phyloP scores from a whole-genome alignment of 2,329 filamentous ascomycete genomes.

The Xylariaceae sp. region DNA sequence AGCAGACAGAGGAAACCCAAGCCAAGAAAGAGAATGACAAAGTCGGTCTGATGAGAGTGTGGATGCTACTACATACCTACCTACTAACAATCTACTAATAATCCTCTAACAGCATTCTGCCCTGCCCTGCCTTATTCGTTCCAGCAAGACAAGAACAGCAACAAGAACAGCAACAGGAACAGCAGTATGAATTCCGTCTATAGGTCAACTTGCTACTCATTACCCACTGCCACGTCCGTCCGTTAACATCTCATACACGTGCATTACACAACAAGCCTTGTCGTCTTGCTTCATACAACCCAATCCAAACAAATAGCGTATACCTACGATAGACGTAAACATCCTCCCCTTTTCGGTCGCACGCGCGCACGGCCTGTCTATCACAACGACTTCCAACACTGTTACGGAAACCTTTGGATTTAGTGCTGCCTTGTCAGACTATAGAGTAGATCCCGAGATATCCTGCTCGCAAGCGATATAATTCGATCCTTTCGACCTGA shows the following conservation, averaged over 20 bases:
- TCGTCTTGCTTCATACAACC: not conserved
- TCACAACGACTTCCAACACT: not conserved
- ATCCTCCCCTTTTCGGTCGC: constrained; percentile 10
- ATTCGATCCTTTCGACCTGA: too few relatives aligned
- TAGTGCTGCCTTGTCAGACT: not conserved
- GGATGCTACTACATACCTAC: not conserved
- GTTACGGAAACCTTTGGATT: not conserved
- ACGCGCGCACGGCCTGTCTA: constrained; percentile 8
- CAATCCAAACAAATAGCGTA: constrained; percentile 11
- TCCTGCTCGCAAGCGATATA: constrained; percentile 15
- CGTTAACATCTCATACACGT: constrained; percentile 2
- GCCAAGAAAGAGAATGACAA: constrained; percentile 12
- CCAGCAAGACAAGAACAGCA: not conserved
- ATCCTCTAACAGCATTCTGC: not conserved
- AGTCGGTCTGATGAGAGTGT: constrained; percentile 5
- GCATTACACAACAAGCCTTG: not conserved
- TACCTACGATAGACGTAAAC: too few relatives aligned
- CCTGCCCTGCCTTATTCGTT: too few relatives aligned
- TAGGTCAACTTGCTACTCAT: not conserved
- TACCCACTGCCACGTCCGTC: not conserved
- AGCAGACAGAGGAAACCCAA: not conserved
- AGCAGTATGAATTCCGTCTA: not conserved
- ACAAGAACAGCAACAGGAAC: too few relatives aligned
- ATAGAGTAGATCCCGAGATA: not conserved
- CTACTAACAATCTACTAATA: too few relatives aligned